phyloP scores from a whole-genome alignment of 805 yeast species.

The Myxozyma nipponensis region DNA sequence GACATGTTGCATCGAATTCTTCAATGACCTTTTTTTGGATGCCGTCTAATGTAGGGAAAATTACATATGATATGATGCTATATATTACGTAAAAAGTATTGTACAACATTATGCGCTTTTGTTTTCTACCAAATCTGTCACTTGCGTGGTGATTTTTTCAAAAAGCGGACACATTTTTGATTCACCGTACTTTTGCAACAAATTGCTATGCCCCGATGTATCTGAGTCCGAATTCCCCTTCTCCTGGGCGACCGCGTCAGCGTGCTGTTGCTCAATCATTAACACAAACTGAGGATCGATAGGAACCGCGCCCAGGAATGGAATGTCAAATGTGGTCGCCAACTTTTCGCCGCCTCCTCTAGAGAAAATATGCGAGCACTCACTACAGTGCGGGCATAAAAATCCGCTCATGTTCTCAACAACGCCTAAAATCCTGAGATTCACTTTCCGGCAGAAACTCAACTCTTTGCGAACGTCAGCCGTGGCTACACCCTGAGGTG shows the following conservation, averaged over 20 bases:
- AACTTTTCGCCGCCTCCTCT: slow-evolving; percentile 84
- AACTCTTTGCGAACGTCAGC: slow-evolving; percentile 94
- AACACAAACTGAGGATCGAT: slow-evolving; percentile 90
- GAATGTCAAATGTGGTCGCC: slow-evolving; percentile 58
- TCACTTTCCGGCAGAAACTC: slow-evolving; percentile 84
- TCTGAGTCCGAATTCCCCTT: slow-evolving; percentile 31
- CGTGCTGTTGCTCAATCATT: slow-evolving; percentile 66
- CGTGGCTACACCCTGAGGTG: slow-evolving; percentile 90
- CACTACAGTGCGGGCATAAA: slow-evolving; percentile 89
- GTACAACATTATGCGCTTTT: neutral
- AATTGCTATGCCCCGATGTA: neutral
- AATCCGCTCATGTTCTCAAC: slow-evolving; percentile 97
- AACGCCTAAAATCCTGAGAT: slow-evolving; percentile 73
- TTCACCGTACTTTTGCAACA: slow-evolving; percentile 22
- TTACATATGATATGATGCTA: too few species aligned
- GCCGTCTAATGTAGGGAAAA: too few species aligned
- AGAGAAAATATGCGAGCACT: slow-evolving; percentile 81
- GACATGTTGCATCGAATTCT: too few species aligned
- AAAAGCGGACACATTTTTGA: slow-evolving; percentile 26
- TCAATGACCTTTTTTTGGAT: too few species aligned
- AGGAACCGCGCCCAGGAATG: slow-evolving; percentile 83
- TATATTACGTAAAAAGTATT: too few species aligned
- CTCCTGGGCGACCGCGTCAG: slow-evolving; percentile 27
- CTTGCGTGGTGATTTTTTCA: slow-evolving; percentile 15
- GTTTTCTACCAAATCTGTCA: slow-evolving; percentile 6